Conservation (phyloP, 148 eudicot species). For the Chenopodium berlandieri region DNA sequence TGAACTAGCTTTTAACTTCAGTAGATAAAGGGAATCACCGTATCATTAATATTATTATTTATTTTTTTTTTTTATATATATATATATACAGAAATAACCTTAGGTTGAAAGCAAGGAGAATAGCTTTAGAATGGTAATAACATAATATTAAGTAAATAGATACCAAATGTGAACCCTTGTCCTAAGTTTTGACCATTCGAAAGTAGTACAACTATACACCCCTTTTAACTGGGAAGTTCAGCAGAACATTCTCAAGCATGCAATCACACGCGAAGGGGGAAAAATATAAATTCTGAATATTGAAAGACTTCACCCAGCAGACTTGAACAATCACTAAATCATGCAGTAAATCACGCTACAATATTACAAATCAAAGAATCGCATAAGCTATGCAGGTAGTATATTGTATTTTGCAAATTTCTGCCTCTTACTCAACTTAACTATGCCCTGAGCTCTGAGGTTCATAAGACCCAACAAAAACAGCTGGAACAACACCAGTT, state of each 20-base stretch:
- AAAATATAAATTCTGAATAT: neutral
- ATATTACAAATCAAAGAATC: constrained; percentile 13
- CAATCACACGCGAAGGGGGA: neutral
- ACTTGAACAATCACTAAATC: constrained; percentile 3
- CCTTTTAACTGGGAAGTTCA: neutral
- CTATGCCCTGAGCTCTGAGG: constrained; percentile 26
- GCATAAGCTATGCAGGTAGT: constrained; percentile 23
- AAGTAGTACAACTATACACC: neutral
- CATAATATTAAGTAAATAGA: no score
- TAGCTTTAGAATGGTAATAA: no score
- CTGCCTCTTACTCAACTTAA: constrained; percentile 15
- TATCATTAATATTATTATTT: no score
- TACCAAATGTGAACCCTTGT: constrained; percentile 7
- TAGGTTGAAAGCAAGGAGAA: no score
- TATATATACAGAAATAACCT: no score
- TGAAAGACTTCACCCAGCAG: constrained; percentile 7
- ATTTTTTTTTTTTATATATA: no score
- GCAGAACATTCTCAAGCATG: neutral
- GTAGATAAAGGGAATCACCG: no score
- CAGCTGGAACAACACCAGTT: constrained; percentile 24
- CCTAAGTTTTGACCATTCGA: neutral
- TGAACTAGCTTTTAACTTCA: no score
- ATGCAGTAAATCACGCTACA: constrained; percentile 19
- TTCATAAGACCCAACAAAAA: constrained; percentile 3
- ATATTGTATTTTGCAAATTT: constrained; percentile 8